Base-by-base conservation (phyloP, 192 early-diverging fungal genomes). In the Chytriomyces sp. region DNA sequence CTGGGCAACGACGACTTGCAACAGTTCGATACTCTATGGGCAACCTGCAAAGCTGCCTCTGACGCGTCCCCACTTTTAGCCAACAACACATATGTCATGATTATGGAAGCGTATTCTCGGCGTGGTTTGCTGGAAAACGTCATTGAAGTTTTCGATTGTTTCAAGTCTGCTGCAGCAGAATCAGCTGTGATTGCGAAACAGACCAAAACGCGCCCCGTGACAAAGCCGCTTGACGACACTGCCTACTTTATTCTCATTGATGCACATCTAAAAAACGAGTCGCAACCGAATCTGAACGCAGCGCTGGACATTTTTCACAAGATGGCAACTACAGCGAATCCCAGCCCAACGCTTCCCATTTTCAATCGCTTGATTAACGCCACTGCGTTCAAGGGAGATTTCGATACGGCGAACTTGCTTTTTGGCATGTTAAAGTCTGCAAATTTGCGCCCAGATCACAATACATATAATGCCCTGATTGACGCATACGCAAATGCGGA, bases 301-400 rank as follows among this genome's bases (percentile, higher is more conserved):
- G 76, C 76, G 9, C 18, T 77, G 65, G 45, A n/a, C 4, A 28
- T 57, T n/a, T 69, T 81, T 35, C 24, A 66, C 23, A 9, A 48
- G 20, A 72, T 67, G 63, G 50, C 44, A 57, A 47, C 28, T 53
- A 50, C 72, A 18, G 24, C 26, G 6, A 10, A 13, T 26, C 69
- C 77, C 18, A 8, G 28, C 0, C 63, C 70, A 49, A 61, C 80
- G 5, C 44, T 63, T 43, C 28, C 70, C 35, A 80, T 78, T 13
- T 82, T 64, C 69, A 84, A 81, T 75, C n/a, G 23, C 11, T 60
- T 84, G 7, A 77, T 84, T 16, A 77, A 80, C 43, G 80, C 61
- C 6, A 20, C 72, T 49, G 79, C 47, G 7, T 6, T 9, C 9
- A 7, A 9, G n/a, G 75, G 78, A 6, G 76, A 84, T 49, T 64